Evolutionary conservation across 805 yeast genomes (phyloP), one percentile per base, ranked within the genome.

Genomic region (Candida vartiovaarae): DNA sequence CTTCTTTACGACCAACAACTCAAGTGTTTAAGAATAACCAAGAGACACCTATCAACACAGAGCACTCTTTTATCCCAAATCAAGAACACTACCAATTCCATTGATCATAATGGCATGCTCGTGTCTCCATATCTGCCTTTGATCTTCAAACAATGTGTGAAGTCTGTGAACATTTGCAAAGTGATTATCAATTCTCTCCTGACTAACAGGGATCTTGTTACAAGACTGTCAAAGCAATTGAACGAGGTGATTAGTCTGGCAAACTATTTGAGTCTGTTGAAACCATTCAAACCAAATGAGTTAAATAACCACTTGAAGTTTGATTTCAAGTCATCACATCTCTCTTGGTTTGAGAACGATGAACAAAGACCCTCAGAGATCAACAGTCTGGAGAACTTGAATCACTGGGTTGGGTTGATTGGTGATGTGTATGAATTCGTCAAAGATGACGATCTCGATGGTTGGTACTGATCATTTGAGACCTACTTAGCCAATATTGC

Each of bases 11-110:
- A 73, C 48, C 59, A 61, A 43, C 71, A 69, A 39, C 49, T 69
- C 36, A 70, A 70, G 46, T 52, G 71, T 15, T 56, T 64, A 20
- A 53, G 75, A 39, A 45, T 72, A 8, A 52, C 67, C 10, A 70
- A 67, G 50, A 68, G 43, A 32, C 44, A 38, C 33, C 33, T 56
- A 25, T 43, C 47, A 3, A 6, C 36, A 6, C 52, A 50, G 45
- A 47, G 42, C 20, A 39, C 30, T 42, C 42, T 43, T 8, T 43
- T 59, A 3, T 37, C 50, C 8, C 40, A 45, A 2, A 28, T 46
- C 15, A 46, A 45, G 34, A 56, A 55, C 40, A 15, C 43, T 11
- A 50, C 61, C 7, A 57, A 56, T 39, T 52, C 59, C 6, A 51
- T 55, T 32, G 62, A 57, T 27, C 36, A 40, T 15, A 34, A 41